Evolutionary conservation across 371 early-diverging fungal species (phyloP), one percentile per base, ranked within the genome.

Genomic region (Mortierella sp.): DNA sequence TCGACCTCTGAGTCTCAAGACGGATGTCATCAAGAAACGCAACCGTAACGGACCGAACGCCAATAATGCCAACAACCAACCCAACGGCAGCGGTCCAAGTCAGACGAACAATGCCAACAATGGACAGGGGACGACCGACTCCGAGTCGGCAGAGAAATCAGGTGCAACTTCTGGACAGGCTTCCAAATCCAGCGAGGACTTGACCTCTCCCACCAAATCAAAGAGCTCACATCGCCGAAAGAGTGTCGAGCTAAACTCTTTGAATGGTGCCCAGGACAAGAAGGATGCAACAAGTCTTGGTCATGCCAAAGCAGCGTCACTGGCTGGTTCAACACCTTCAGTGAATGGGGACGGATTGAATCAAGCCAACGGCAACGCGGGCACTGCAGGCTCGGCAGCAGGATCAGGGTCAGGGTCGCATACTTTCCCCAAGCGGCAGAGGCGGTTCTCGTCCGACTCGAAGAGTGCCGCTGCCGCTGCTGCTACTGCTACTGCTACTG

Each of bases 11-110:
- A 87, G 88, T 60, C 86, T 95, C 31, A 93, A 93, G 76, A 90
- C 92, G 0, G 91, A 91, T 67, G 87, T 94, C 17, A 94, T 95
- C 67, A 90, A 92, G 58, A 95, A 93, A 76, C 90, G 95, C 41
- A 92, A 92, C 79, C 87, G 92, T 9, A 76, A 64, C 25, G 62
- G 62, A 41, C 64, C 59, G 40, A 68, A 76, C 19, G 53, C 68
- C 34, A 72, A 60, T 34, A 63, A 43, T 19, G 31, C 43, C 21
- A 53, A 1, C 24, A 34, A 25, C 22, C 40, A 9, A 7, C 28
- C 28, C 19, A 40, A 27, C 0, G 39, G 17, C 24, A 28, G 25
- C 13, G 49, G 16, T 46, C 40, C 24, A 17, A 41, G 49, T 39
- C 8, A 14, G 7, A 39, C 10, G 10, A 14, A 14, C 39, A 39